Conservation (phyloP, 148 eudicot species). For the Polygonum maritimum region DNA sequence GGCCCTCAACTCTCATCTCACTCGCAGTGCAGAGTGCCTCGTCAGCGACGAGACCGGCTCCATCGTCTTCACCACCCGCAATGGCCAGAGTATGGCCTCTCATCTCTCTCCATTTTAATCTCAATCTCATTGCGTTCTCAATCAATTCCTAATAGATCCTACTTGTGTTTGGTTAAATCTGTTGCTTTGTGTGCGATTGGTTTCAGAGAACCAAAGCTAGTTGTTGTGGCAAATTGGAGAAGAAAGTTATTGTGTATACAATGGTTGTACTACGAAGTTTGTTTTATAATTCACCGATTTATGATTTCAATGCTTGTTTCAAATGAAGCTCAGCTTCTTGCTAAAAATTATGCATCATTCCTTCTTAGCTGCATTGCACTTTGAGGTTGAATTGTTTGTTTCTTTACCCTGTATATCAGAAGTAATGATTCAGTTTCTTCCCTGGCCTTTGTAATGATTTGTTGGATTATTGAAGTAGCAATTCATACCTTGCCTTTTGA, state of each 20-base stretch:
- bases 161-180: neutral
- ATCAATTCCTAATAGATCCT: neutral
- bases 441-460: neutral
- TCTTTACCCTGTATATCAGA: neutral
- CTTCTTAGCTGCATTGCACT: too few relatives aligned
- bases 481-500: neutral
- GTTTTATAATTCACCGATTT: neutral
- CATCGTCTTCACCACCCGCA: slow-evolving; percentile 45
- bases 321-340: too few relatives aligned
- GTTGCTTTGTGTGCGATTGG: neutral
- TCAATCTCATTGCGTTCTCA: neutral
- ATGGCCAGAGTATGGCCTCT: slow-evolving; percentile 34
- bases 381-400: neutral
- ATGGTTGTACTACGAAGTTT: too few relatives aligned
- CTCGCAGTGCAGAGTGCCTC: slow-evolving; percentile 40
- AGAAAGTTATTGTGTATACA: too few relatives aligned
- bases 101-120: neutral
- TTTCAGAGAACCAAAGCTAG: neutral
- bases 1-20: slow-evolving; percentile 18
- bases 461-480: neutral
- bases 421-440: too few relatives aligned
- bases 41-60: slow-evolving; percentile 38
- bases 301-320: neutral
- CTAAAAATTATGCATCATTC: too few relatives aligned
- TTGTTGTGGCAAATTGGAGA: neutral